These are phyloP conservation scores for Lasiodiplodia hormozganensis DNA, from an alignment of 2,329 filamentous ascomycete species.

Conservation along the genomic window DNA sequence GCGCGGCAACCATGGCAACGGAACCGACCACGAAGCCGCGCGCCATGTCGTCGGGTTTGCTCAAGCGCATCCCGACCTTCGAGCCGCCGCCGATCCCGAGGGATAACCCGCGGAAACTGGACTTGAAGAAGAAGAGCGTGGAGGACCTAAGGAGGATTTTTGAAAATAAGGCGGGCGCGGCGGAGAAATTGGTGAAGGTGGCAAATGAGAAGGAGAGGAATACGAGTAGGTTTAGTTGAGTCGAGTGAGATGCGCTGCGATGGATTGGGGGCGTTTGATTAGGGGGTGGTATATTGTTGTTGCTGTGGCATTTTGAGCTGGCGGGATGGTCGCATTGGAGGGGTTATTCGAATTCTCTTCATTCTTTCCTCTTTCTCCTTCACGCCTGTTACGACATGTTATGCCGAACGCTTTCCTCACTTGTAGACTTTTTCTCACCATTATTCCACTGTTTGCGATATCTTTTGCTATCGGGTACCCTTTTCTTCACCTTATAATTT, in stretches of 20 bases:
- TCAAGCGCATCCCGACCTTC: slow-evolving; percentile 56
- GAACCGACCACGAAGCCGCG: slow-evolving; percentile 39
- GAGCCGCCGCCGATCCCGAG: slow-evolving; percentile 39
- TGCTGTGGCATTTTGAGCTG: neutral
- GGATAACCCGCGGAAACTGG: slow-evolving; percentile 41
- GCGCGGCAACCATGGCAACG: slow-evolving; percentile 33
- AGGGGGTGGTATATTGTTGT: neutral
- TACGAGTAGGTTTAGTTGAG: neutral
- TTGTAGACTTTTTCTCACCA: no score
- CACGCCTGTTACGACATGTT: no score
- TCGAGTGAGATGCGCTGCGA: neutral
- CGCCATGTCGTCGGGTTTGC: slow-evolving; percentile 50
- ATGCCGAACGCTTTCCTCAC: no score
- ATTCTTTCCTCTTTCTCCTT: no score
- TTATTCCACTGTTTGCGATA: no score
- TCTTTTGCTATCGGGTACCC: no score
- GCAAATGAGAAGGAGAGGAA: slow-evolving; percentile 25
- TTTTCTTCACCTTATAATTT: no score
- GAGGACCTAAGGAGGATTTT: slow-evolving; percentile 57
- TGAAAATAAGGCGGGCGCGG: slow-evolving; percentile 55
- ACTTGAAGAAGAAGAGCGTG: slow-evolving; percentile 54
- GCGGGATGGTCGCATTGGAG: no score
- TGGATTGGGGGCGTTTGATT: neutral
- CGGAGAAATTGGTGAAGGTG: slow-evolving; percentile 40
- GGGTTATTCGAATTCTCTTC: no score